Base-by-base conservation (phyloP, 148 eudicot species). In the Fagopyrum tataricum region DNA sequence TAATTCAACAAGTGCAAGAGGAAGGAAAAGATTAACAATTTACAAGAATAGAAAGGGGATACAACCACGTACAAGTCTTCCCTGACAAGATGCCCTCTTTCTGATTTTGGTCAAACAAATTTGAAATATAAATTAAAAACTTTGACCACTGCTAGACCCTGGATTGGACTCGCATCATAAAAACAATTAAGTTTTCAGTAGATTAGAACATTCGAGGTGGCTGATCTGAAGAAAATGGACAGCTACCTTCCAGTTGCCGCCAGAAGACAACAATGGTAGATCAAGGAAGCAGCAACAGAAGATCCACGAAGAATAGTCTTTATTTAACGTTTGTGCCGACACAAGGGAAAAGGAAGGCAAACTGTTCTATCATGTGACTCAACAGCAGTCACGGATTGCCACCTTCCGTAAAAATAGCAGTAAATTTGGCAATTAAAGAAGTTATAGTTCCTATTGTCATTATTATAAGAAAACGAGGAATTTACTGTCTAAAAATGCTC, bases 281-380 rank as follows among this genome's bases (percentile, higher is more conserved):
- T 55, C 24, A 55, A 55, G 68, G 26, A 26, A 62, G 42, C 42
- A 62, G 68, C 68, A 26, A 14, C 68, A 5, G 13, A 12, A 59
- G 15, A 24, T 26, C 39, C 26, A 9, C 67, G 26, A 59, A 59
- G 17, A 59, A 59, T 23, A 5, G 6, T 59, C 67, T 17, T 59
- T 59, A 59, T 17, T 59, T 59, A 59, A 23, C 12, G 67, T 39
- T 59, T 10, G 40, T 24, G 40, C 39, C 67, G 15, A 59, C 14
- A 55, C 12, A 20, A 55, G 26, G 8, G 21, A 55, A 55, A 24
- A 59, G 4, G 18, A 37, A 62, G 40, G 68, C 41, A 62, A 37
- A 37, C 68, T 62, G 43, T 62, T 17, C 43, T 62, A 62, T 62
- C 68, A 62, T 15, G 68, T 62, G 41, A 17, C 68, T 62, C 41